Evolutionary conservation across 1,284 basidiomycete genomes (phyloP), one percentile per base, ranked within the genome.

Genomic region (Microbotryum intermedium): DNA sequence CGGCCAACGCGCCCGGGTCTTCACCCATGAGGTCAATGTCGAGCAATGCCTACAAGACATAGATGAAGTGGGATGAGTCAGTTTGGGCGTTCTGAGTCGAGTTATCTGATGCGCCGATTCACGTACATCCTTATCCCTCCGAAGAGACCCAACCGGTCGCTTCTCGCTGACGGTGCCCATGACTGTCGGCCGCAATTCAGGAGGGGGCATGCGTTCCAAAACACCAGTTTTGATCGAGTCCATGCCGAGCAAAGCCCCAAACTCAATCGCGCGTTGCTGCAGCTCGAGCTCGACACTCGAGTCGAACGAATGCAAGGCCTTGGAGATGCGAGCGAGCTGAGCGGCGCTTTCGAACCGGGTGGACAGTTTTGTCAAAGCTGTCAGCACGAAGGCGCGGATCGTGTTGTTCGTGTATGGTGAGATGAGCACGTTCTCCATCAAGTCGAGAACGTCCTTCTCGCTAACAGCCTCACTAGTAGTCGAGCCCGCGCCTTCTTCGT

Each of bases 191-290:
- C 90, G 93, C 70, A 98, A 78, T 75, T 98, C 94, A 3, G 95
- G 95, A 6, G 91, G 88, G 8, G 95, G 95, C 95, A 99, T 99
- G 58, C 91, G 83, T 78, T 98, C 95, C 61, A 98, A 76, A 1
- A 99, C 92, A 50, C 92, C 95, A n/a, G 83, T 82, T 59, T 85
- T 82, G 39, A 93, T 79, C 29, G 43, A 49, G 47, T 90, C 86
- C 23, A 83, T 83, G 66, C 74, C 75, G 71, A 92, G 87, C 65
- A 98, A 74, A 70, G 83, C 88, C 0, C 87, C 87, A 74, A 93
- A 97, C 75, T 99, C 95, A 9, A 98, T 90, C 0, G 91, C 86
- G 49, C 95, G 84, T 74, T 97, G 93, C 74, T 98, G 95, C 50
- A 95, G 80, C 76, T 99, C 95, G 25, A 98, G 79, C 74, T 98